phyloP scores from a whole-genome alignment of 768 basidiomycete genomes.

The Mycena kentingensis region DNA sequence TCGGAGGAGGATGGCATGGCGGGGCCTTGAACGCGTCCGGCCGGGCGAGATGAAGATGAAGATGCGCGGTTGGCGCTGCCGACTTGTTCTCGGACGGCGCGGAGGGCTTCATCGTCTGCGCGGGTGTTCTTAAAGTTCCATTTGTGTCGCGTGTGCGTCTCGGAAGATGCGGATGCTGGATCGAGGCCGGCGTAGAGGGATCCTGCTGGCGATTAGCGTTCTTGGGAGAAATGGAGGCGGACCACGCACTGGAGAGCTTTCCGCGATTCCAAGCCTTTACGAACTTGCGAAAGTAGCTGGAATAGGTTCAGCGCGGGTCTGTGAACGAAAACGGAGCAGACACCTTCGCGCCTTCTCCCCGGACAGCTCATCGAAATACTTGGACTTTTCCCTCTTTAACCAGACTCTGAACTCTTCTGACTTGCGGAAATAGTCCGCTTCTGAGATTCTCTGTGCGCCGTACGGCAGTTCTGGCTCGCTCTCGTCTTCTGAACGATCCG shows the following conservation, averaged over 20 bases:
- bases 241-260: constrained; percentile 59
- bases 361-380: constrained; percentile 88
- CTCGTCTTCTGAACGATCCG: constrained; percentile 25
- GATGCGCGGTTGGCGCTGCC: constrained; percentile 44
- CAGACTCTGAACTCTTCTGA: constrained; percentile 84
- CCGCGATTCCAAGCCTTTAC: constrained; percentile 89
- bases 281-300: constrained; percentile 91
- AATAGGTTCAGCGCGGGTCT: constrained; percentile 31
- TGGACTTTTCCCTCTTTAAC: constrained; percentile 62
- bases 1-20: constrained; percentile 71
- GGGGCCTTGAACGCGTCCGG: constrained; percentile 64
- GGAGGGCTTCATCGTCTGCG: constrained; percentile 62
- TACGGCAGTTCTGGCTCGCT: constrained; percentile 16
- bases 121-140: constrained; percentile 78
- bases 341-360: constrained; percentile 75
- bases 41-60: constrained; percentile 26
- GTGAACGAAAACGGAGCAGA: constrained; percentile 39
- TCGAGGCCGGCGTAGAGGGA: constrained; percentile 64
- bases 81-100: constrained; percentile 60
- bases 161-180: constrained; percentile 54
- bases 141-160: constrained; percentile 79
- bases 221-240: not conserved
- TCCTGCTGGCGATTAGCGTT: constrained; percentile 33
- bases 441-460: not conserved
- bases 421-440: constrained; percentile 81